These are phyloP conservation scores for Stentor coeruleus DNA, from an alignment of 73 alveolate species.

Conservation along the genomic window DNA sequence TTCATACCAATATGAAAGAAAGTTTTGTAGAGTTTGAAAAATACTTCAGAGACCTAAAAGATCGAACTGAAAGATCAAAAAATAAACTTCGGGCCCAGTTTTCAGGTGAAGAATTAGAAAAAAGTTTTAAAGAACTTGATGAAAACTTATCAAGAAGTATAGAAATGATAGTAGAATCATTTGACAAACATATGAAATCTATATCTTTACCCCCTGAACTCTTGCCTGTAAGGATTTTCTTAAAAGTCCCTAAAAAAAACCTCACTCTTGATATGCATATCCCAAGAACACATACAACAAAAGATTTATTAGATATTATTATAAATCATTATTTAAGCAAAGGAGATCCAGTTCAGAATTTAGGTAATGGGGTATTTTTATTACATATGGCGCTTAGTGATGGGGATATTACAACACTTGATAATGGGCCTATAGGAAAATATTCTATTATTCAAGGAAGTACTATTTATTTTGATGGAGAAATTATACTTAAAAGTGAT, in stretches of 20 bases:
- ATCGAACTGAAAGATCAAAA: constrained; percentile 10
- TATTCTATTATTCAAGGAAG: neutral
- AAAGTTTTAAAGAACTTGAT: constrained; percentile 7
- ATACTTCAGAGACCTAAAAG: neutral
- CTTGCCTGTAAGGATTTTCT: neutral
- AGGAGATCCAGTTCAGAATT: constrained; percentile 8
- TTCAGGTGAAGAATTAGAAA: neutral
- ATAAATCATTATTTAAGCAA: neutral
- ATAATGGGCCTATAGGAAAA: constrained; percentile 5
- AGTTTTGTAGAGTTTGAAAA: constrained; percentile 1
- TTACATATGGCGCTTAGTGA: neutral
- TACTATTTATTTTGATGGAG: constrained; percentile 1
- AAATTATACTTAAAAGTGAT: constrained; percentile 13
- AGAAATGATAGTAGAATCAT: constrained; percentile 14
- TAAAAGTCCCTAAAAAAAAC: constrained; percentile 25
- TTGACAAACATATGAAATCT: constrained; percentile 26
- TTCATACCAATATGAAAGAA: constrained; percentile 25
- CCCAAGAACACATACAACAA: constrained; percentile 19
- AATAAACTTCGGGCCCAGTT: constrained; percentile 6
- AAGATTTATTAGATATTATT: neutral
- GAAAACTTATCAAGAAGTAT: neutral
- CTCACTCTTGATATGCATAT: neutral
- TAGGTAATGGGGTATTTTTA: neutral
- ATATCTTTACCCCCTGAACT: constrained; percentile 23
- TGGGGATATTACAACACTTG: constrained; percentile 10